phyloP scores from a whole-genome alignment of 331 rosid genomes.

The Ulmus americana region DNA sequence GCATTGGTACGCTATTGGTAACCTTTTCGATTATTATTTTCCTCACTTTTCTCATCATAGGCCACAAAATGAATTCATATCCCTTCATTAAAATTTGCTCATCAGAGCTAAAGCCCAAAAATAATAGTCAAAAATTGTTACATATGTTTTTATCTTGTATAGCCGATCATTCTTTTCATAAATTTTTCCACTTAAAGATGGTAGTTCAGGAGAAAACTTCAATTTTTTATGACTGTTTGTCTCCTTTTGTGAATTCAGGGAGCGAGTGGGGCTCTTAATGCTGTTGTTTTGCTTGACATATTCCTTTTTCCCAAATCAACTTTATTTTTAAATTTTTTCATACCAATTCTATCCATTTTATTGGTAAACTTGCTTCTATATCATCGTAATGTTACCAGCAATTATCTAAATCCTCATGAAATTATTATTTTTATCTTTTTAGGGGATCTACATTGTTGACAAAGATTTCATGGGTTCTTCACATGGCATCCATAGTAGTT shows the following conservation, averaged over 20 bases:
- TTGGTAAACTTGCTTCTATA: constrained; percentile 43
- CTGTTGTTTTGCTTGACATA: constrained; percentile 67
- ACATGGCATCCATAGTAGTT: no score
- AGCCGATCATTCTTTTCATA: not conserved
- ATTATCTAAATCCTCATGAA: constrained; percentile 22
- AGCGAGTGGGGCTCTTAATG: constrained; percentile 87
- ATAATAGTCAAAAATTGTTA: no score
- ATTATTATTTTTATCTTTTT: constrained; percentile 27
- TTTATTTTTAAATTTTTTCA: constrained; percentile 48
- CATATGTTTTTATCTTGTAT: no score
- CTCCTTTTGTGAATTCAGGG: constrained; percentile 50
- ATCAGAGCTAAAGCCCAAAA: constrained; percentile 9
- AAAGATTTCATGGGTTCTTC: constrained; percentile 49
- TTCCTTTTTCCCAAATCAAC: constrained; percentile 73
- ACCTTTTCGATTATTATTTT: constrained; percentile 16
- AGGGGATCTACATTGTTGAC: constrained; percentile 78
- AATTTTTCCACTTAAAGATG: not conserved
- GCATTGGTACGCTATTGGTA: constrained; percentile 51
- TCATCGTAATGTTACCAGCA: constrained; percentile 15
- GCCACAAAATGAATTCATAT: constrained; percentile 5
- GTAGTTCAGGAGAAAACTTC: constrained; percentile 15
- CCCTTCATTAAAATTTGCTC: constrained; percentile 15
- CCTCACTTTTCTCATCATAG: constrained; percentile 16
- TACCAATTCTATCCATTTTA: constrained; percentile 80
- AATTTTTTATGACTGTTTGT: constrained; percentile 16